Evolutionary conservation across 352 stramenopile genomes (phyloP), one percentile per base, ranked within the genome.

Genomic region (Globisporangium irregulare): DNA sequence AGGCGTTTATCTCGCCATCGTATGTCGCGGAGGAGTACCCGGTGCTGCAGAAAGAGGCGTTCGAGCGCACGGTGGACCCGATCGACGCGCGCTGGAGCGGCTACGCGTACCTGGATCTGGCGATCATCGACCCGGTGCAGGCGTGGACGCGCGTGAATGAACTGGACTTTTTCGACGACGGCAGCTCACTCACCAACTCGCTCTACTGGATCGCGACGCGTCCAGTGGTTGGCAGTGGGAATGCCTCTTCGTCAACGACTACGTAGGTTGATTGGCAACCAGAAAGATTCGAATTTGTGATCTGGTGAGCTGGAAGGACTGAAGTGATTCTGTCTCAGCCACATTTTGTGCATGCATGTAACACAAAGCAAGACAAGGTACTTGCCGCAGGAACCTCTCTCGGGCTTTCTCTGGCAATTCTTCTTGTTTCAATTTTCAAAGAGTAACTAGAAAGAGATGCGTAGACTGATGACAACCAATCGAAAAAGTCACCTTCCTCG

Each of bases 141-240:
- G 90, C 90, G 18, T 97, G 90, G 90, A 64, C 68, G 2, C 78
- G 86, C 41, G 76, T 97, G 24, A 78, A 84, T 51, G 70, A 67
- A 22, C 77, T 96, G 59, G 77, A 75, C 58, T 90, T 88, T 38
- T 97, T 96, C 60, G 90, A 97, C 68, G 79, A 93, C 62, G 89
- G 86, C 65, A 97, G 80, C 68, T 97, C 89, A 51, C 89, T 89
- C 68, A 92, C 88, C 22, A 97, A 95, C 72, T 94, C 88, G 64
- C 81, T 97, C 34, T 96, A 88, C 70, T 97, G 90, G 90, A 93
- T 96, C 65, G 90, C 90, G 10, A 96, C 88, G 58, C 84, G 76
- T n/a, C 77, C 81, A n/a, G 61, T 60, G 8, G 27, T 58, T 10
- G 27, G 12, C 14, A 57, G 62, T 59, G 57, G 59, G 53, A 69